Evolutionary conservation across 345 rosid species (phyloP).

Genomic region (Salix dunnii): DNA sequence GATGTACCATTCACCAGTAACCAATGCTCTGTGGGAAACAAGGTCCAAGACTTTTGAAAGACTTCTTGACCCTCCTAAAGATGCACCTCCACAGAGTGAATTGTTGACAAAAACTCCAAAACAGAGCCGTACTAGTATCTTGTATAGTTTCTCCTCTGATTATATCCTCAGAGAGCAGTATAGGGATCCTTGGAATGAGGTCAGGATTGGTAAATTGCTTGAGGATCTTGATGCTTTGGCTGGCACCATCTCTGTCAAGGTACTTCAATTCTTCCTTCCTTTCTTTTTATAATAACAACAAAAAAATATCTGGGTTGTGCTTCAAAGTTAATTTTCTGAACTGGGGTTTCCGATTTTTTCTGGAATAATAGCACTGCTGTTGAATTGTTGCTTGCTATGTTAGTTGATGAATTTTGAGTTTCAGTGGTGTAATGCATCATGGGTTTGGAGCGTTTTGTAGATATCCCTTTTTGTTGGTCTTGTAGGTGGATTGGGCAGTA

Average conservation of each 20-base stretch:
- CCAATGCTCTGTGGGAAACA: constrained; percentile 77
- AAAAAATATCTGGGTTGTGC: constrained; percentile 1
- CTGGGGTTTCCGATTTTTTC: constrained; percentile 3
- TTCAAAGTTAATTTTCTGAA: constrained; percentile 8
- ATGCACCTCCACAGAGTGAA: constrained; percentile 82
- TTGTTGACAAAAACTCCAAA: constrained; percentile 55
- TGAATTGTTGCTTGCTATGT: neutral
- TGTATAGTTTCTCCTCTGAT: constrained; percentile 65
- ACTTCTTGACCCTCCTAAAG: constrained; percentile 69
- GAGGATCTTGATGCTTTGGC: constrained; percentile 94
- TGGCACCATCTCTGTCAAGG: constrained; percentile 89
- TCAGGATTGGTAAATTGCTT: constrained; percentile 75
- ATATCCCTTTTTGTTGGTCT: too few relatives aligned
- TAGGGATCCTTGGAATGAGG: constrained; percentile 91
- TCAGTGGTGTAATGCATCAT: neutral
- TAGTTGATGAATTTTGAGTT: neutral
- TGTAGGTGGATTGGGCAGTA: neutral
- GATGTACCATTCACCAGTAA: constrained; percentile 82
- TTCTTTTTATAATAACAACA: neutral
- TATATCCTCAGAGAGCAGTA: constrained; percentile 72
- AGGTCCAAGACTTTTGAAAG: constrained; percentile 68
- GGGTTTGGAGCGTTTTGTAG: too few relatives aligned
- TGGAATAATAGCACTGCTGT: too few relatives aligned
- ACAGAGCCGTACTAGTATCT: constrained; percentile 64
- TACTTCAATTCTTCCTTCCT: constrained; percentile 2